Percentiles rank a stretch among this genome's conserved stretches.
phyloP scores from a whole-genome alignment of 23 red algal genomes.

The Pyropia yezoensis region DNA sequence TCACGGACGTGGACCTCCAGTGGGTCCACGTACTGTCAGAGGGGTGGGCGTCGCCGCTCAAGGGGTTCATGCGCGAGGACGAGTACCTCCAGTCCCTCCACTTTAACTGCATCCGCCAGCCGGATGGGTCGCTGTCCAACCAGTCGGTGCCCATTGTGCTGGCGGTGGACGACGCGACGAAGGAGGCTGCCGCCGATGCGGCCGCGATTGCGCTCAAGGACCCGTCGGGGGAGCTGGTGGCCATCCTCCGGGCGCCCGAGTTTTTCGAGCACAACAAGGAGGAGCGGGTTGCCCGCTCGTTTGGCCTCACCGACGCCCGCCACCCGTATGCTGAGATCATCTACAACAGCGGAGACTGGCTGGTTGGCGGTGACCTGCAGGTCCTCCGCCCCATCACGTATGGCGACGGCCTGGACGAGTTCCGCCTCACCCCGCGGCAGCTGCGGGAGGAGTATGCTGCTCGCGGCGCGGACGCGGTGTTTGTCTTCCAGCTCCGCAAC shows the following conservation, averaged over 20 bases:
- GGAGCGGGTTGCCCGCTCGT: conserved; percentile 76
- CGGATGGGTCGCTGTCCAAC: conserved; percentile 68
- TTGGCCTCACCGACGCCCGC: conserved; percentile 76
- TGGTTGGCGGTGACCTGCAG: conserved; percentile 89
- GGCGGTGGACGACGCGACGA: conserved; percentile 60
- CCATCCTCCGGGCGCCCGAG: conserved; percentile 79
- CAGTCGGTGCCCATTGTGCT: conserved; percentile 95
- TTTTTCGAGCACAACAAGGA: conserved; percentile 93
- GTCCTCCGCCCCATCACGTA: conserved; percentile 78
- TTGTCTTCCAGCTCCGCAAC: conserved; percentile 99
- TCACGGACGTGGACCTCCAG: conserved; percentile 82
- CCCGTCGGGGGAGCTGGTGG: conserved; percentile 51
- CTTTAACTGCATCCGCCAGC: conserved; percentile 68
- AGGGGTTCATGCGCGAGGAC: conserved; percentile 89
- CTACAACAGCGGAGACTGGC: conserved; percentile 69
- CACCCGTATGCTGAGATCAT: conserved; percentile 90
- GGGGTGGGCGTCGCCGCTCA: conserved; percentile 91
- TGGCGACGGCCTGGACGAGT: conserved; percentile 89
- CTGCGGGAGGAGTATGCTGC: conserved; percentile 70
- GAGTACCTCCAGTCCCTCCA: conserved; percentile 95
- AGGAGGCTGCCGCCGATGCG: conserved; percentile 39
- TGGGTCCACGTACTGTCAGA: conserved; percentile 97
- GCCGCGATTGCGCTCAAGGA: conserved; percentile 30
- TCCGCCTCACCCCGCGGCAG: conserved; percentile 75
- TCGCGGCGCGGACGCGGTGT: conserved; percentile 85